Evolutionary conservation across 1,284 basidiomycete species (phyloP).

Genomic region (Tausonia pullulans): DNA sequence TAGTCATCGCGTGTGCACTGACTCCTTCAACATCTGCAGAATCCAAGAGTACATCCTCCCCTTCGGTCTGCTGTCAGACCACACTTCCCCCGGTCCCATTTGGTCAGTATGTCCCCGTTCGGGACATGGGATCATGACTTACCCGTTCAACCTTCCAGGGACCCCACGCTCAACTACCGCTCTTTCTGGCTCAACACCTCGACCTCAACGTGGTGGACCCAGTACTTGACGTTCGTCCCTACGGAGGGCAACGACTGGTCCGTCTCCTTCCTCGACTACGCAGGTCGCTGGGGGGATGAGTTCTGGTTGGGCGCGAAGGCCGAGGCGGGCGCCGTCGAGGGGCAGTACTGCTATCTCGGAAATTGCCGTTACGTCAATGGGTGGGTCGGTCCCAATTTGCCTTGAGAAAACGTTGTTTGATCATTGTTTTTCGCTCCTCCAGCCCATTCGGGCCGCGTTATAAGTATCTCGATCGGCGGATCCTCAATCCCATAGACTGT

Average conservation of each 20-base stretch:
- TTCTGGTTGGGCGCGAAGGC: conserved; percentile 8
- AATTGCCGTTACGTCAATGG: conserved; percentile 17
- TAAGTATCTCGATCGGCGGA: conserved; percentile 17
- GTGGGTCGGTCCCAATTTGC: background rate
- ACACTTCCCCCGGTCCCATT: conserved; percentile 8
- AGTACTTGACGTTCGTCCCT: conserved; percentile 14
- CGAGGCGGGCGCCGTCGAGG: background rate
- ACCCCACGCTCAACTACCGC: conserved; percentile 12
- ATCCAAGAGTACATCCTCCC: conserved; percentile 15
- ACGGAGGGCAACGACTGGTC: background rate
- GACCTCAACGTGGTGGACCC: conserved; percentile 14
- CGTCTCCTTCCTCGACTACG: conserved; percentile 10
- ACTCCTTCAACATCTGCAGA: background rate
- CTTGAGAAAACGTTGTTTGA: background rate
- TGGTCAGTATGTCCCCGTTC: background rate
- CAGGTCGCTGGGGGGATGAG: conserved; percentile 16
- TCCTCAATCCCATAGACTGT: conserved; percentile 16
- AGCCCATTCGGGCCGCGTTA: conserved; percentile 15
- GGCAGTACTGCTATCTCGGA: conserved; percentile 16
- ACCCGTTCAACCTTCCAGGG: background rate
- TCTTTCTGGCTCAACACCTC: conserved; percentile 18
- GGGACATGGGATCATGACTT: background rate
- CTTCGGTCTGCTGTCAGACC: conserved; percentile 15
- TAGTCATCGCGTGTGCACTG: background rate
- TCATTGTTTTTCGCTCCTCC: background rate